Evolutionary conservation across 2,329 filamentous ascomycete genomes (phyloP), one percentile per base, ranked within the genome.

Genomic region (Xylariales sp.): DNA sequence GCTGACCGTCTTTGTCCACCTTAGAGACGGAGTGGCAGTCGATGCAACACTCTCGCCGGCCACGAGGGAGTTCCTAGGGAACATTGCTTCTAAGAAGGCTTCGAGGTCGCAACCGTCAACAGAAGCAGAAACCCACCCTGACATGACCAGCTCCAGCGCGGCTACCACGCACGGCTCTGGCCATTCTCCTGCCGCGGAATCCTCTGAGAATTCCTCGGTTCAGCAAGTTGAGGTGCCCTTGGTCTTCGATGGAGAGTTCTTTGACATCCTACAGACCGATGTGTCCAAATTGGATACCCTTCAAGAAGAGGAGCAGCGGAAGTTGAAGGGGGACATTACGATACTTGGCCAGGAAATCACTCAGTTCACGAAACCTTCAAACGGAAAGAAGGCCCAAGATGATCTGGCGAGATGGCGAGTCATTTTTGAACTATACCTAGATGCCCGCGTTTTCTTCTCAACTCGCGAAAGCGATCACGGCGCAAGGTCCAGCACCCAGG

Each of bases 361-460:
- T 19, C 68, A 69, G 32, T 70, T 87, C 6, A 78, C 84, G 0
- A 77, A 79, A 45, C 85, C 85, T 3, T 75, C 76, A 18, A 71
- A 68, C 40, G 75, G 78, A 15, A 73, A 76, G 33, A 78, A 75
- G 46, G 81, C 71, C 32, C 71, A 66, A 39, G 65, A 73, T 32
- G 85, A 93, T 56, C 65, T 94, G 18, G 78, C 81, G 40, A 75
- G 74, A 27, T 95, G 88, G 88, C 78, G 88, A 36, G 75, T 84
- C 49, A 82, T 95, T 48, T 91, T 95, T 53, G 82, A 88, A 45
- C 65, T 91, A 0, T 95, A 95, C 55, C 65, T 90, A 10, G 83
- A 93, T 42, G 83, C 84, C 6, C 78, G 84, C 41, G 73, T 94
- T 21, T 95, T 95, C 65, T 93, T 93, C 59, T 88, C 86, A 1